Base-by-base conservation (phyloP, 1,139 yeast genomes). In the Eremothecium sinecaudum region DNA sequence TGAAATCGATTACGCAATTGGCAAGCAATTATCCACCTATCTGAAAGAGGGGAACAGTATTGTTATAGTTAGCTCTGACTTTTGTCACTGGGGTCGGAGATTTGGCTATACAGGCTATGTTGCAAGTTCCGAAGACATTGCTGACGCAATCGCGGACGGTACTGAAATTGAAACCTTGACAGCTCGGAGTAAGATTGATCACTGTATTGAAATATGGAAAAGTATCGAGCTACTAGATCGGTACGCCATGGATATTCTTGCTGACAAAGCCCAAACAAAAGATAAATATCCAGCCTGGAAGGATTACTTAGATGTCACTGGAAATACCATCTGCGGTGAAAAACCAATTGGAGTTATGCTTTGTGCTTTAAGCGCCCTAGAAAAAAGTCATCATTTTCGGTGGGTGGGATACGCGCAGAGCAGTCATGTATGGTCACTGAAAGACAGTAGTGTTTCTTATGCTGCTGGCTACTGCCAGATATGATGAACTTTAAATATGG, bases 301-400 rank as follows among this genome's bases (percentile, higher is more conserved):
- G 32, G 55, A 65, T 17, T 90, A 90, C 51, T 71, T 90, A 7
- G 60, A 60, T 3, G 45, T 47, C 2, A 82, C 97, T 0, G 84
- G 79, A 1, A 87, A 90, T 57, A 92, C 98, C 0, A 81, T 90
- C 16, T 92, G 99, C 56, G 99, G 99, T 0, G 81, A 87, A 41
- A 78, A 73, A 42, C 96, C 98, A 0, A 65, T 90, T 26, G 70
- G 74, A 1, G 66, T 84, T 9, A 56, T 87, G 23, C 57, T 86
- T 35, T 61, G 65, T 27, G 59, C 79, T 51, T 76, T 46, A 76
- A 73, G 47, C 46, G 42, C 30, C 32, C 47, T 43, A 37, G 47
- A 32, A 30, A 41, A 33, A 23, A 43, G 38, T 34, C 37, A 34
- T 20, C 46, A 46, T 6, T 73, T 86, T 47, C 52, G 69, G 19